Evolutionary conservation across 1,139 yeast genomes (phyloP).

Genomic region (Pichia sp.): DNA sequence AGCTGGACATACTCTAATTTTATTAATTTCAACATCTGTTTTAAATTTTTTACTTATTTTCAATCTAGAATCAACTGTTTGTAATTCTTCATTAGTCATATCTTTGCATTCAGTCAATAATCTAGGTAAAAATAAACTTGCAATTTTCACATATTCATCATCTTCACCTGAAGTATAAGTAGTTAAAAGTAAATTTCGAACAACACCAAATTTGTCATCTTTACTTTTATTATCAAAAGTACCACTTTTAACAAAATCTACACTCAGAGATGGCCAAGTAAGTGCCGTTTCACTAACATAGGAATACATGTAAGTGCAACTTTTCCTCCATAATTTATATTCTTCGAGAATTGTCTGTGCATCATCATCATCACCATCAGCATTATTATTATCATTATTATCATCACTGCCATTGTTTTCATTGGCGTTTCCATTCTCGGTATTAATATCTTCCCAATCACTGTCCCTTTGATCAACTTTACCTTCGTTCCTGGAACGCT

Average conservation of each 20-base stretch:
- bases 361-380: constrained; percentile 18
- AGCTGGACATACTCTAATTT: constrained; percentile 79
- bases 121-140: constrained; percentile 62
- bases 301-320: constrained; percentile 73
- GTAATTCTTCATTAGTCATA: constrained; percentile 27
- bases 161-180: constrained; percentile 85
- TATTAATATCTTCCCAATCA: constrained; percentile 1
- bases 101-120: constrained; percentile 27
- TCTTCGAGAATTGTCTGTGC: constrained; percentile 55
- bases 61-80: constrained; percentile 42
- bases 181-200: constrained; percentile 52
- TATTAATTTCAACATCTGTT: constrained; percentile 45
- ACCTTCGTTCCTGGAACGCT: neutral
- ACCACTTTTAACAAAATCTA: constrained; percentile 63
- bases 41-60: constrained; percentile 53
- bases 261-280: constrained; percentile 74
- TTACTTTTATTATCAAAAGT: constrained; percentile 23
- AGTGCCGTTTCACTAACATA: constrained; percentile 72
- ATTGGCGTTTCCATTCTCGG: too few relatives aligned
- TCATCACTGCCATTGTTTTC: constrained; percentile 1
- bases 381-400: neutral
- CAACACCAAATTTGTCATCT: constrained; percentile 20
- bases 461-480: neutral
- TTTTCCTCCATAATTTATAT: constrained; percentile 71
- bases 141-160: constrained; percentile 69